Evolutionary conservation across 169 alveolate species (phyloP), one percentile per base, ranked within the genome.

Genomic region (Plasmodium malariae): DNA sequence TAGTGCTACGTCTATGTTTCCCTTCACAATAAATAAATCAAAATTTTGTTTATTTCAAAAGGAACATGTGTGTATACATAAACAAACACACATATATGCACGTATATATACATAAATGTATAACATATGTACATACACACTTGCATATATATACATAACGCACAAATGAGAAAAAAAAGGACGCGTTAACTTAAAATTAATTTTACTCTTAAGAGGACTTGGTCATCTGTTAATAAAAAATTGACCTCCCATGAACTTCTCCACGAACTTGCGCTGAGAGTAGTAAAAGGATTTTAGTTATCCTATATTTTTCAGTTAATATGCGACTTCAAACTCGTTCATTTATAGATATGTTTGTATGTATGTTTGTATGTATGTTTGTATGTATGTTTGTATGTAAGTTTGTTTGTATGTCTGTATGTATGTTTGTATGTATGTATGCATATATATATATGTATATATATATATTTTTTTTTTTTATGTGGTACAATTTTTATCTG

Each of bases 241-340:
- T 55, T 65, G n/a, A 68, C 90, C 28, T 48, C 34, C 90, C 90
- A 80, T 17, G 90, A 59, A 45, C 90, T 80, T 28, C 90, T 65
- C 90, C 90, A 80, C 19, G 90, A 65, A 49, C 90, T 80, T 17
- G 90, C 80, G 37, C 90, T 80, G 57, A 17, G 30, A 36, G 12
- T 12, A 26, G 12, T 5, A 62, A 76, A 49, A 76, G 17, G 62
- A 30, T 5, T 28, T 3, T n/a, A n/a, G n/a, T n/a, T n/a, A n/a
- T n/a, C n/a, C n/a, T n/a, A n/a, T n/a, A n/a, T n/a, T n/a, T n/a
- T n/a, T n/a, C n/a, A n/a, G n/a, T n/a, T n/a, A n/a, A n/a, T n/a
- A n/a, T n/a, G n/a, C n/a, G n/a, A n/a, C n/a, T n/a, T n/a, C n/a
- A n/a, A n/a, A n/a, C n/a, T n/a, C n/a, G n/a, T n/a, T n/a, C n/a